Evolutionary conservation across 257 asterid genomes (phyloP).

Genomic region (Eucommia ulmoides): DNA sequence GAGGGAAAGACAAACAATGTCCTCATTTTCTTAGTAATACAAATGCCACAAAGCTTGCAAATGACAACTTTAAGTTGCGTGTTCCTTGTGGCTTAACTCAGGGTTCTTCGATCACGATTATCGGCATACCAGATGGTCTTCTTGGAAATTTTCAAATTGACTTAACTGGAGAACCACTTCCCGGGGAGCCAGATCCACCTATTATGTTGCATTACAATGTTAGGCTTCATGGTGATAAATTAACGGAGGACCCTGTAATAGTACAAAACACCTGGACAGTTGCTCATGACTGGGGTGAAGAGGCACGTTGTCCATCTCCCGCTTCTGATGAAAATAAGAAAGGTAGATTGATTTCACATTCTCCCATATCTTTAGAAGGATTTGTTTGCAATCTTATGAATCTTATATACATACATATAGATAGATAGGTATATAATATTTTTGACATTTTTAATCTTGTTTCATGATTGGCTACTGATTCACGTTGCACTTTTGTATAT

Average conservation of each 20-base stretch:
- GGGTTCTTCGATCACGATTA: conserved; percentile 91
- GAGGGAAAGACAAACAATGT: conserved; percentile 88
- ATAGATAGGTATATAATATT: too few relatives aligned
- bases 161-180: conserved; percentile 85
- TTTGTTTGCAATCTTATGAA: too few relatives aligned
- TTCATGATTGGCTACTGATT: neutral
- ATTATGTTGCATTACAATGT: conserved; percentile 85
- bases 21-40: conserved; percentile 85
- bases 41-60: conserved; percentile 60
- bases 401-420: too few relatives aligned
- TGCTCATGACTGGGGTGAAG: conserved; percentile 95
- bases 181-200: conserved; percentile 98
- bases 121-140: conserved; percentile 89
- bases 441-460: too few relatives aligned
- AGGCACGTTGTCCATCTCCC: conserved; percentile 84
- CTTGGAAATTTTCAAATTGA: conserved; percentile 82
- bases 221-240: conserved; percentile 79
- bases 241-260: conserved; percentile 88
- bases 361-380: too few relatives aligned
- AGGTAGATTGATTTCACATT: conserved; percentile 53
- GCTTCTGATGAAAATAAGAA: conserved; percentile 45
- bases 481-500: neutral
- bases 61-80: conserved; percentile 44
- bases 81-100: conserved; percentile 96
- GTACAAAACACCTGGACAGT: conserved; percentile 97